These are phyloP conservation scores for Phytophthora aleatoria DNA, from an alignment of 352 stramenopile genomes.

Conservation along the genomic window DNA sequence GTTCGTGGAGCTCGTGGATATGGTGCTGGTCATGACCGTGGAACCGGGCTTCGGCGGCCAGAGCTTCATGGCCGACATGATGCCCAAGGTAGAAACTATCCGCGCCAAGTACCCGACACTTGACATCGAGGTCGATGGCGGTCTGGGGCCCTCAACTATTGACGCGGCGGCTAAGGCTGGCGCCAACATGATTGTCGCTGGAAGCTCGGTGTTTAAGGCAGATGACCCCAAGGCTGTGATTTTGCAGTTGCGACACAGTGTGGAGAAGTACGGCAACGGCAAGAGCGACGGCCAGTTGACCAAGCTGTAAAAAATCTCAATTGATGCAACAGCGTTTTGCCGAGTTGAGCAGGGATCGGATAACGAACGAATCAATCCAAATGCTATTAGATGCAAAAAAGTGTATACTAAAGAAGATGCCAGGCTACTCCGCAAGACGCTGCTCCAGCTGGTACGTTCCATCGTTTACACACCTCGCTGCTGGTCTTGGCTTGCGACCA, in stretches of 20 bases:
- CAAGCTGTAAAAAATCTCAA: conserved; percentile 37
- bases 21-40: conserved; percentile 98
- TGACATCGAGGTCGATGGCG: conserved; percentile 98
- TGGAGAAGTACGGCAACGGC: conserved; percentile 82
- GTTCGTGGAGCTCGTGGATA: conserved; percentile 91
- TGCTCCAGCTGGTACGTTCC: conserved; percentile 8
- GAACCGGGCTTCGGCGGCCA: conserved; percentile 98
- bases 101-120: conserved; percentile 92
- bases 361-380: conserved; percentile 29
- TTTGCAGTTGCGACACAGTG: conserved; percentile 78
- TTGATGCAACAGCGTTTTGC: neutral
- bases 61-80: conserved; percentile 96
- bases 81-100: conserved; percentile 93
- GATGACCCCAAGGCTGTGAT: conserved; percentile 74
- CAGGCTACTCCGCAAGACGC: conserved; percentile 1
- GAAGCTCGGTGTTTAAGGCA: conserved; percentile 93
- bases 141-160: conserved; percentile 93
- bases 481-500: neutral
- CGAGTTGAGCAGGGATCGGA: neutral
- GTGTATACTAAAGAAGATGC: conserved; percentile 29
- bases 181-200: conserved; percentile 98
- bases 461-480: neutral
- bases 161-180: conserved; percentile 93
- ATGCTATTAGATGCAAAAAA: conserved; percentile 40
- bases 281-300: conserved; percentile 69